Evolutionary conservation across 179 eudicot genomes (phyloP), one percentile per base, ranked within the genome.

Genomic region (Vitellaria paradoxa): DNA sequence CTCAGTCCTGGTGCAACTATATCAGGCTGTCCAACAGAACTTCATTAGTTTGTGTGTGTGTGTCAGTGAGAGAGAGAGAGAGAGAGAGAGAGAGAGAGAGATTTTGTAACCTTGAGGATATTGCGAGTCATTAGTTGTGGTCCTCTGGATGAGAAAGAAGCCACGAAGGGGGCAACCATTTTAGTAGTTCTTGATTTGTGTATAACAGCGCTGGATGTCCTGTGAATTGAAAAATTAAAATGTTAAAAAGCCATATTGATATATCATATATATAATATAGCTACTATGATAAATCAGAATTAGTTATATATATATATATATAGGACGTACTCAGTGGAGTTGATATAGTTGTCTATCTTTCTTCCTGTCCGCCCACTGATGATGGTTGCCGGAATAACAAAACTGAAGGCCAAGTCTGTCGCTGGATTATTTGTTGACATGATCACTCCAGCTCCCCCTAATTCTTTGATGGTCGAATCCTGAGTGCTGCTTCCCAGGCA

Each of bases 91-190:
- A 59, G 55, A 74, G 42, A 9, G 70, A 4, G 37, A n/a, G 30
- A 26, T 7, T 15, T 65, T 26, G 7, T 53, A 80, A 92, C 97
- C 90, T 94, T 95, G 77, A 95, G 96, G 84, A 95, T 89, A 85
- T 90, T 79, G 24, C 57, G 79, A 20, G 82, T 81, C 42, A 85
- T 75, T 1, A 13, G 18, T 66, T 93, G 96, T 18, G 99, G 99
- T 10, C 99, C 97, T 89, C 99, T 85, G 11, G 99, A 88, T 18
- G 99, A 95, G 80, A 93, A 95, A 7, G 91, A 86, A 78, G 94
- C 97, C 14, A 95, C 67, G 7, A 76, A 76, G 2, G 95, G 97
- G 20, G 91, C 91, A 62, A 79, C 77, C 59, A 62, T 50, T 11
- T 75, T 65, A 14, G 75, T 75, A 21, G 82, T 72, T 74, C 15